Evolutionary conservation across 176 grass and related monocot species (phyloP), one percentile per base, ranked within the genome.

Genomic region (Musa troglodytarum): DNA sequence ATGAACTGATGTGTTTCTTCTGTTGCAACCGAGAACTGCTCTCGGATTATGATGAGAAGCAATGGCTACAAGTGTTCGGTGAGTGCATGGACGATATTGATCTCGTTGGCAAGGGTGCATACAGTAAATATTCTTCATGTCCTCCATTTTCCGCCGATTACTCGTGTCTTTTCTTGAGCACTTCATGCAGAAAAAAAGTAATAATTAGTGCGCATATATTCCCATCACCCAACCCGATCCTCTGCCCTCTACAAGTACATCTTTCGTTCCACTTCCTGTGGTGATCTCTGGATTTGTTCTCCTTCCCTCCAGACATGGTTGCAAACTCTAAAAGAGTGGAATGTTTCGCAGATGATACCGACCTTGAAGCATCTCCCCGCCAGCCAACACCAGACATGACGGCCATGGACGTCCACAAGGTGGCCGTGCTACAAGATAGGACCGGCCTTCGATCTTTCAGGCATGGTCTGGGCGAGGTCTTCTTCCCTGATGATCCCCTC

Each of bases 401-500:
- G n/a, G 12, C 8, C 14, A 2, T 77, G 72, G 95, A 99, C 65
- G 52, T 81, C 74, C 96, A 92, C 84, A 92, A 84, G 85, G 96
- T 99, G 15, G 77, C 88, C 23, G 51, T 85, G 85, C 96, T 86
- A 73, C 88, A 94, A 65, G 52, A n/a, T 0, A 83, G 84, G 69
- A 81, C 80, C 61, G 75, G 78, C 56, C 28, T 59, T 11, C 68
- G 64, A 54, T 88, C 86, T n/a, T 86, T 94, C 54, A 81, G 75
- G 79, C 88, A 87, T 75, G 43, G 84, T 7, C 80, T 99, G 0
- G 82, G 72, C 3, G 96, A 99, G 81, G 83, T 99, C 82, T 99
- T 99, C 84, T 99, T 99, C 88, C 91, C 96, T 23, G 96, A 99
- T 79, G 86, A 99, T 67, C 91, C 91, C 11, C 88, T 99, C 55